A percentile compares a stretch with the other conserved stretches of the same genome.
phyloP scores from a whole-genome alignment of 148 eudicot genomes.

The Camellia sinensis region DNA sequence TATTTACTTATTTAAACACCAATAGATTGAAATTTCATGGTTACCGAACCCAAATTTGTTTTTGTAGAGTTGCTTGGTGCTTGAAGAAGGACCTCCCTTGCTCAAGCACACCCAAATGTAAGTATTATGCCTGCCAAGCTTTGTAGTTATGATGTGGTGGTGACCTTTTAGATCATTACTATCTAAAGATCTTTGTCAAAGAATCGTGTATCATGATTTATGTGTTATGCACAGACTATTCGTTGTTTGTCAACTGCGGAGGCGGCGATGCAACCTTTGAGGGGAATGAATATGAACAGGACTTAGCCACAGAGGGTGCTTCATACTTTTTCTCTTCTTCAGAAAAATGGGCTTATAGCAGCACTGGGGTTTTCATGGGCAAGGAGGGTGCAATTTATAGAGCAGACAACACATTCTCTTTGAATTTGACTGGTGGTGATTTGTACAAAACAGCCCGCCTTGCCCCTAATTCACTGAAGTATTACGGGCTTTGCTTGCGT shows the following conservation, averaged over 20 bases:
- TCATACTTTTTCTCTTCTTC: constrained; percentile 15
- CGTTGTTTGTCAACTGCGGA: constrained; percentile 77
- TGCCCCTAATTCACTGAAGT: too few relatives aligned
- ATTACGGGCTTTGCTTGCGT: too few relatives aligned
- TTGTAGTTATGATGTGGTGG: constrained; percentile 5
- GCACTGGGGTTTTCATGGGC: constrained; percentile 53
- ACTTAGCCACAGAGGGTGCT: too few relatives aligned
- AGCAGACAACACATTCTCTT: constrained; percentile 31
- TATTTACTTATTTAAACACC: too few relatives aligned
- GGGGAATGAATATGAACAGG: too few relatives aligned
- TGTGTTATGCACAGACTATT: constrained; percentile 41
- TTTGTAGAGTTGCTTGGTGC: constrained; percentile 38
- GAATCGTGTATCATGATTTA: not conserved
- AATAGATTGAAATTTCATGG: too few relatives aligned
- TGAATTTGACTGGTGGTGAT: constrained; percentile 34
- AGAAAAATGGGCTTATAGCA: constrained; percentile 76
- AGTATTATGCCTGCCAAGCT: constrained; percentile 12
- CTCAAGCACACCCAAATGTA: constrained; percentile 42
- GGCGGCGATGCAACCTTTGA: constrained; percentile 41
- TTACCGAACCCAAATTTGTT: too few relatives aligned
- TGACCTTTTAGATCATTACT: too few relatives aligned
- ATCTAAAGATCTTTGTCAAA: not conserved
- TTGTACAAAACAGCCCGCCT: constrained; percentile 66
- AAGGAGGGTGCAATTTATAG: constrained; percentile 27
- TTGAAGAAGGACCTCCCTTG: constrained; percentile 59